Percentiles rank a stretch among this genome's conserved stretches.
These are phyloP conservation scores for Reticulascus tulasneorum DNA, from an alignment of 2,329 filamentous ascomycete species.

Conservation along the genomic window DNA sequence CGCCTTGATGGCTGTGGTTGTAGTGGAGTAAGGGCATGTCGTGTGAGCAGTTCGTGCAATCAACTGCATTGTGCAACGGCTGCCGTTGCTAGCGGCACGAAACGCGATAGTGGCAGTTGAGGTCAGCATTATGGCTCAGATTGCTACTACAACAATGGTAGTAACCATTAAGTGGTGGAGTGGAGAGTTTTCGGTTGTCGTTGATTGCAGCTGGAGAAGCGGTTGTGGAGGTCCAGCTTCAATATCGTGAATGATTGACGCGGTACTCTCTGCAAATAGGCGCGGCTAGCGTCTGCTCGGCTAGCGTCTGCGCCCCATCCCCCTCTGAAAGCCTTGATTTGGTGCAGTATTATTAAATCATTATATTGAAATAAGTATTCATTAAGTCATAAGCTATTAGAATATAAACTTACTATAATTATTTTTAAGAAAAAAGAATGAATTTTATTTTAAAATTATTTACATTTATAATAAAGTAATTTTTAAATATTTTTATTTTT, in stretches of 20 bases:
- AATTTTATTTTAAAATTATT: conserved; percentile 6
- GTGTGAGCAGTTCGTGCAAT: conserved; percentile 6
- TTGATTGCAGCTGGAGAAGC: conserved; percentile 1
- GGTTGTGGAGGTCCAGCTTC: conserved; percentile 9
- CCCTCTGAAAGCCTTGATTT: no score
- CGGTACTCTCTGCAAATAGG: no score
- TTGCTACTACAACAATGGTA: not conserved
- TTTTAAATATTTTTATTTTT: not conserved
- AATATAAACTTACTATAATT: no score
- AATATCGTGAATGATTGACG: no score
- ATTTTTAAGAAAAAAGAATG: no score
- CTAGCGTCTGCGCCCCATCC: no score
- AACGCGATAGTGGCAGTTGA: conserved; percentile 26
- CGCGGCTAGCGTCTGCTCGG: no score
- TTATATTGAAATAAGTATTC: no score
- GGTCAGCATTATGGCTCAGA: conserved; percentile 21
- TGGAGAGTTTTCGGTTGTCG: conserved; percentile 1
- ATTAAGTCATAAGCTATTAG: no score
- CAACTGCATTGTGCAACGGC: conserved; percentile 8
- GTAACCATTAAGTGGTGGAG: conserved; percentile 1
- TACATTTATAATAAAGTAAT: conserved; percentile 3
- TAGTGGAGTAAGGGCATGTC: conserved; percentile 25
- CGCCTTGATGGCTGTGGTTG: conserved; percentile 14
- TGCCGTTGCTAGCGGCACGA: conserved; percentile 22
- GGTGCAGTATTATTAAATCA: no score